A percentile compares a stretch with the other conserved stretches of the same genome.
phyloP scores from a whole-genome alignment of 176 grass and related monocot species.

The Canna indica region DNA sequence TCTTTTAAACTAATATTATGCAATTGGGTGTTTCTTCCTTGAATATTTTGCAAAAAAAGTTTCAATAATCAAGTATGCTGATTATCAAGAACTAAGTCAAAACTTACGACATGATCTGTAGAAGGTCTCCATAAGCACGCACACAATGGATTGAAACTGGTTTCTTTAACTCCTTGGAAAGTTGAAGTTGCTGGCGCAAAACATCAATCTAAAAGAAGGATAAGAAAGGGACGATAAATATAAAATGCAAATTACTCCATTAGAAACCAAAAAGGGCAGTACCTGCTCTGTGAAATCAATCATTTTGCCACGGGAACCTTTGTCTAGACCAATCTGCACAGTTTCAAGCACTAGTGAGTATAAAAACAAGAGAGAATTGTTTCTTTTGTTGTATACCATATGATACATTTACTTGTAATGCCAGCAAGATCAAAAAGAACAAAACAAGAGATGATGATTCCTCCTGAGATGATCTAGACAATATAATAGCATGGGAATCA shows the following conservation, averaged over 20 bases:
- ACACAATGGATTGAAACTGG: constrained; percentile 88
- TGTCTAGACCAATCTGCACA: constrained; percentile 1
- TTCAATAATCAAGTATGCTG: not conserved
- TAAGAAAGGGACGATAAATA: not conserved
- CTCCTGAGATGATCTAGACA: too few species aligned
- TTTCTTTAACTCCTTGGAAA: constrained; percentile 72
- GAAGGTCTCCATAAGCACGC: constrained; percentile 71
- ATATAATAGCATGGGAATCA: not conserved
- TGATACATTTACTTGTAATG: not conserved
- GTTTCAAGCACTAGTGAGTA: not conserved
- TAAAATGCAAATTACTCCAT: not conserved
- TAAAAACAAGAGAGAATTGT: not conserved
- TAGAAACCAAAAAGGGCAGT: not conserved
- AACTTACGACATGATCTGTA: constrained; percentile 63
- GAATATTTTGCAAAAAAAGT: too few species aligned
- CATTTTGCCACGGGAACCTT: not conserved
- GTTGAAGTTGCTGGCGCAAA: constrained; percentile 57
- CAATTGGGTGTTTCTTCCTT: too few species aligned
- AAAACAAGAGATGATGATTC: not conserved
- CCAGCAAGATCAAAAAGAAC: not conserved
- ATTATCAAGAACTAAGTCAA: not conserved
- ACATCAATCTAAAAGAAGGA: constrained; percentile 46
- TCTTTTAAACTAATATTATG: too few species aligned
- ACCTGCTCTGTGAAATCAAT: not conserved
- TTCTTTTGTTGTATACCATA: not conserved